A percentile compares a stretch with the other conserved stretches of the same genome.
These are phyloP conservation scores for Candida mesenterica DNA, from an alignment of 1,139 yeast species.

Conservation along the genomic window DNA sequence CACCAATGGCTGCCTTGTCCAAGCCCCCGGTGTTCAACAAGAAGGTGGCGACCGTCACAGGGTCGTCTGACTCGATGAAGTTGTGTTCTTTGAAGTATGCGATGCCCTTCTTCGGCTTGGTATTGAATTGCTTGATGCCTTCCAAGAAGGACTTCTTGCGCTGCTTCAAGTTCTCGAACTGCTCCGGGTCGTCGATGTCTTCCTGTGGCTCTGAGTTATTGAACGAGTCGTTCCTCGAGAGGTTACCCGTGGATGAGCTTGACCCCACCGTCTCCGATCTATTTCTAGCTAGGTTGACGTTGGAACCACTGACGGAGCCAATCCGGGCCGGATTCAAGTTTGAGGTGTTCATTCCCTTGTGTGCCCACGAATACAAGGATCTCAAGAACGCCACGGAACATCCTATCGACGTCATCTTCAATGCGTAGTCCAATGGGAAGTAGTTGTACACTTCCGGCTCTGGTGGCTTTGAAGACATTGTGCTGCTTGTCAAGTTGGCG, in stretches of 20 bases:
- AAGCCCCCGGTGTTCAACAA: conserved; percentile 74
- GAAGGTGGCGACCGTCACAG: conserved; percentile 71
- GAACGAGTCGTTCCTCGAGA: conserved; percentile 36
- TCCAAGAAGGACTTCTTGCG: conserved; percentile 79
- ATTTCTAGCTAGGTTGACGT: conserved; percentile 27
- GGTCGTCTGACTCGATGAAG: conserved; percentile 60
- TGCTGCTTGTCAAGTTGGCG: conserved; percentile 73
- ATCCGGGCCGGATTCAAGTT: conserved; percentile 4
- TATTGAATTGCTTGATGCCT: conserved; percentile 77
- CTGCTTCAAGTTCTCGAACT: conserved; percentile 81
- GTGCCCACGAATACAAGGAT: conserved; percentile 87
- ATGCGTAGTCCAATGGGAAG: conserved; percentile 77
- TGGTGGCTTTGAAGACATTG: conserved; percentile 60
- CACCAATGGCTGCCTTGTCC: conserved; percentile 86
- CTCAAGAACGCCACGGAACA: conserved; percentile 81
- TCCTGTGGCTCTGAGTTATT: conserved; percentile 19
- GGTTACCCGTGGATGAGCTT: conserved; percentile 26
- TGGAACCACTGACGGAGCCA: conserved; percentile 14
- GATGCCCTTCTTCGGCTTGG: conserved; percentile 81
- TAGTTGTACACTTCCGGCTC: conserved; percentile 53
- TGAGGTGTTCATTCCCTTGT: conserved; percentile 51
- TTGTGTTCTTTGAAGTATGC: conserved; percentile 57
- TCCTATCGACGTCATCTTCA: conserved; percentile 77
- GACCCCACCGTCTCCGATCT: conserved; percentile 46
- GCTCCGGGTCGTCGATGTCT: conserved; percentile 72